Base-by-base conservation (phyloP, 2,329 filamentous ascomycete genomes). In the Calonectria leucothoes region DNA sequence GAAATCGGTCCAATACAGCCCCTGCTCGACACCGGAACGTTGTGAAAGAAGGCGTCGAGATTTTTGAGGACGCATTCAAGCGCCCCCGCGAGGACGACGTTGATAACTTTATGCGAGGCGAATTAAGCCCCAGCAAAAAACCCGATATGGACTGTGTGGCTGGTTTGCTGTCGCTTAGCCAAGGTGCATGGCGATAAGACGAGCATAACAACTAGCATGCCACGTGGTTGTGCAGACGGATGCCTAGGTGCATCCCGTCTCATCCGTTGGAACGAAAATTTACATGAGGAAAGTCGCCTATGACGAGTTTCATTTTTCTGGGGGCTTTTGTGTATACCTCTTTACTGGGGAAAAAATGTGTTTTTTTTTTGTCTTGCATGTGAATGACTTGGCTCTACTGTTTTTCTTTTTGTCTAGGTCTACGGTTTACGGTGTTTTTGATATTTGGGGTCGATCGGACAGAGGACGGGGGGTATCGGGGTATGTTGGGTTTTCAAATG, bases 121-220 rank as follows among this genome's bases (percentile, higher is more conserved):
- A 90, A 37, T 88, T 91, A 75, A 91, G 91, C 81, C 92, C 91
- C 11, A 93, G 93, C 81, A 95, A 95, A 84, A 93, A 92, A 82
- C 91, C 92, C 70, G 96, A 98, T 82, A 88, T 98, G 83, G 95
- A 97, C 82, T 97, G 95, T 81, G 93, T 98, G 59, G 95, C 96
- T 69, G 95, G 95, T n/a, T 85, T 98, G 76, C 84, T 98, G 75
- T 96, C 94, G 65, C 88, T 98, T 57, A 97, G 95, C 80, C 94
- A 98, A 85, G 96, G 96, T n/a, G 95, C 95, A 81, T 98, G 96
- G 95, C 90, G 91, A 81, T 94, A 76, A 39, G 17, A 39, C 23
- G 42, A n/a, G 23, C 57, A 69, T 63, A 25, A 27, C 52, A 61
- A 59, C 49, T 35, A 45, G 66, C 52, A 31, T 23, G 63, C 71